Conservation (phyloP, 805 yeast genomes). For the Wickerhamiella bombiphila region DNA sequence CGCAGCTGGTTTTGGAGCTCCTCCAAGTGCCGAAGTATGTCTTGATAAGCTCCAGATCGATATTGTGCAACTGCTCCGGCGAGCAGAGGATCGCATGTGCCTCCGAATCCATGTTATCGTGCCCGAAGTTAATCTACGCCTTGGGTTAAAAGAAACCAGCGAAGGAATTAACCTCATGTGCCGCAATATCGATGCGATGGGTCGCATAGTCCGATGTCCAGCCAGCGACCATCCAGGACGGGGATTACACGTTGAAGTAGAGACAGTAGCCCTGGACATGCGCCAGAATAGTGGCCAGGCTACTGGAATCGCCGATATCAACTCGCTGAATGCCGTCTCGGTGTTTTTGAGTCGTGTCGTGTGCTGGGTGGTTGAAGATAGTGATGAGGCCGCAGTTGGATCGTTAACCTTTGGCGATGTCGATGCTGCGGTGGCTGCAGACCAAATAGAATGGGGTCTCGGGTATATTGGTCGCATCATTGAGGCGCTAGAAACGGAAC, state of each 20-base stretch:
- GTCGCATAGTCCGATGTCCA: background rate
- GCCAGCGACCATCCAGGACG: background rate
- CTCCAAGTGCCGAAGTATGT: conserved; percentile 12
- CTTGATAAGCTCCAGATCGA: conserved; percentile 55
- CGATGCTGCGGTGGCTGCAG: conserved; percentile 9
- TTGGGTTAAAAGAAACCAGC: conserved; percentile 21
- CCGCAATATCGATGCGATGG: conserved; percentile 10
- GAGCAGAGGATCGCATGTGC: background rate
- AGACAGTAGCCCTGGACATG: conserved; percentile 16
- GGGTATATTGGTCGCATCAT: conserved; percentile 2
- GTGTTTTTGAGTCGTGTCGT: conserved; percentile 21
- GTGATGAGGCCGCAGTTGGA: conserved; percentile 6
- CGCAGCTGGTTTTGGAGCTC: conserved; percentile 30
- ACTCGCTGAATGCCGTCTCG: conserved; percentile 17
- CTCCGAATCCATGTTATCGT: conserved; percentile 24
- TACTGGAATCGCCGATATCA: conserved; percentile 5
- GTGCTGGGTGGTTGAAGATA: conserved; percentile 22
- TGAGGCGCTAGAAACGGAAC: background rate
- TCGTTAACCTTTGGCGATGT: conserved; percentile 11
- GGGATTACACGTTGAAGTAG: conserved; percentile 11
- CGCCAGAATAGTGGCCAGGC: conserved; percentile 11
- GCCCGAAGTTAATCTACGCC: conserved; percentile 30
- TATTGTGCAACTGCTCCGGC: conserved; percentile 33
- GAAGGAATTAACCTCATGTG: conserved; percentile 7
- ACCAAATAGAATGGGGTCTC: conserved; percentile 11